Percentiles rank a stretch among this genome's conserved stretches.
These are phyloP conservation scores for Mitragyna speciosa DNA, from an alignment of 257 asterid genomes.

Conservation along the genomic window DNA sequence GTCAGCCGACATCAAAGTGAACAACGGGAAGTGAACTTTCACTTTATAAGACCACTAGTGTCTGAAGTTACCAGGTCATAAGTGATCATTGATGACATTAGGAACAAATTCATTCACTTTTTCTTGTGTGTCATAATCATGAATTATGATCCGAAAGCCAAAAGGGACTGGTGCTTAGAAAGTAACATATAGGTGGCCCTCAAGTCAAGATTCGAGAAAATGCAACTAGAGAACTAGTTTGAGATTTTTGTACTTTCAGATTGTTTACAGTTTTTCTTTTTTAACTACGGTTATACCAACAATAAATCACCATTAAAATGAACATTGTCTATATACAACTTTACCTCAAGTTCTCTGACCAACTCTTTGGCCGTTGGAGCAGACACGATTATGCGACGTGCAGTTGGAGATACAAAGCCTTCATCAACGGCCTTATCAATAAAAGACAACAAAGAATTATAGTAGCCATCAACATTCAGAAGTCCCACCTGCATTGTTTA, in stretches of 20 bases:
- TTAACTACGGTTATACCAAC: not conserved
- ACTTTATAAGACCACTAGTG: conserved; percentile 11
- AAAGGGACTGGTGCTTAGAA: not conserved
- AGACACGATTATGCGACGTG: conserved; percentile 91
- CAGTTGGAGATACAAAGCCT: conserved; percentile 87
- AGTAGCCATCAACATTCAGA: conserved; percentile 90
- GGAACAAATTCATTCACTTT: not conserved
- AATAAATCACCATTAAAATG: not conserved
- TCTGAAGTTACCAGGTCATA: conserved; percentile 10
- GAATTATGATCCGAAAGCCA: conserved; percentile 6
- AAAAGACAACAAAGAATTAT: conserved; percentile 64
- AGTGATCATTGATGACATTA: not conserved
- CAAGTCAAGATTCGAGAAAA: not conserved
- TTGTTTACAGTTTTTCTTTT: not conserved
- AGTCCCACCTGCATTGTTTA: conserved; percentile 72
- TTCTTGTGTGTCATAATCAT: conserved; percentile 8
- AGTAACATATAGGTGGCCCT: not conserved
- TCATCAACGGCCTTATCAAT: conserved; percentile 89
- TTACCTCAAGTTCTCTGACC: conserved; percentile 80
- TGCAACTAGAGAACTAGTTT: conserved; percentile 3
- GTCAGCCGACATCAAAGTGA: conserved; percentile 17
- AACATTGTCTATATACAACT: not conserved
- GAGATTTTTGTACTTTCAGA: not conserved
- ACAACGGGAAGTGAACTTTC: conserved; percentile 5
- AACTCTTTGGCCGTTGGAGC: conserved; percentile 78